A percentile compares a stretch with the other conserved stretches of the same genome.
phyloP scores from a whole-genome alignment of 768 basidiomycete genomes.

The Goffeauzyma gilvescens region DNA sequence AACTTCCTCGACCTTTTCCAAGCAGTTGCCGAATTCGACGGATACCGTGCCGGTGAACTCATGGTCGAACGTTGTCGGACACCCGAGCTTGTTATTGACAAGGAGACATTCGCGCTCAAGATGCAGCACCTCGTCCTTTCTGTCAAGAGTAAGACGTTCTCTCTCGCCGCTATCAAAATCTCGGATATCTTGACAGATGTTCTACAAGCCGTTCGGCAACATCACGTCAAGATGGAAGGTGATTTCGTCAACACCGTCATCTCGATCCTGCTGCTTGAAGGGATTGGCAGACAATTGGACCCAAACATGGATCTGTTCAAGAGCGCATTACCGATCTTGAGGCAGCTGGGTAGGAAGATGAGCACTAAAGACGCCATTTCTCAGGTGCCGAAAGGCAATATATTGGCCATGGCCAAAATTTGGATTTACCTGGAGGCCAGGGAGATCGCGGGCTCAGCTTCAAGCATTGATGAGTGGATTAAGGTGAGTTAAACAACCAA shows the following conservation, averaged over 20 bases:
- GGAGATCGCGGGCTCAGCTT: constrained; percentile 53
- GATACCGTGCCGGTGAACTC: constrained; percentile 79
- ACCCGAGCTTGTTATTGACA: constrained; percentile 73
- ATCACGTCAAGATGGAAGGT: constrained; percentile 96
- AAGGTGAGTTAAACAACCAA: constrained; percentile 53
- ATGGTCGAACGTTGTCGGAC: constrained; percentile 90
- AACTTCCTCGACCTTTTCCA: constrained; percentile 96
- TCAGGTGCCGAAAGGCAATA: constrained; percentile 47
- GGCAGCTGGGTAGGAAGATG: constrained; percentile 83
- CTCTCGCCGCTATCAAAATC: constrained; percentile 88
- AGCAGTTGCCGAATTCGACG: constrained; percentile 89
- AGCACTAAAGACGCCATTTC: constrained; percentile 48
- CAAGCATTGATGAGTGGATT: constrained; percentile 66
- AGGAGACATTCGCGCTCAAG: constrained; percentile 88
- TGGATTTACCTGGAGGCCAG: constrained; percentile 91
- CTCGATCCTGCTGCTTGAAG: constrained; percentile 77
- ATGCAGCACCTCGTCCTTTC: constrained; percentile 88
- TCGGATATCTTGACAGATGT: constrained; percentile 82
- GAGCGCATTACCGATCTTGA: constrained; percentile 76
- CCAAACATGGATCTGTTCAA: constrained; percentile 85
- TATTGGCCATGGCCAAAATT: constrained; percentile 77
- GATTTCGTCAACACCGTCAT: constrained; percentile 98
- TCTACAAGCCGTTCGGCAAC: constrained; percentile 59
- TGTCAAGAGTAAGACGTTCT: constrained; percentile 93
- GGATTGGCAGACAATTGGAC: constrained; percentile 84